Evolutionary conservation across 1,284 basidiomycete genomes (phyloP).

Genomic region (Cutaneotrichosporon cyanovorans): DNA sequence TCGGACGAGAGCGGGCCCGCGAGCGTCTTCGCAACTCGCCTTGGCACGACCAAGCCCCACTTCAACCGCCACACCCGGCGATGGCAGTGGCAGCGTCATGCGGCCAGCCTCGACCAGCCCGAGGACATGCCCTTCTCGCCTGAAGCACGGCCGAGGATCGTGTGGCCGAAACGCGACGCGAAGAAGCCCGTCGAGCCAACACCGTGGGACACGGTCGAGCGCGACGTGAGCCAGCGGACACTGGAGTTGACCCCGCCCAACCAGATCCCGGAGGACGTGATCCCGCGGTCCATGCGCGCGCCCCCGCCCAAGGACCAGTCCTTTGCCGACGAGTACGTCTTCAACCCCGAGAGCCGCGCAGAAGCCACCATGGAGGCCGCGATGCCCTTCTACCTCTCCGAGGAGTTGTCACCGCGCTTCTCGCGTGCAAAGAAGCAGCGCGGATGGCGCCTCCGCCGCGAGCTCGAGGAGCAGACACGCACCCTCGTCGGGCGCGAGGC

Average conservation of each 20-base stretch:
- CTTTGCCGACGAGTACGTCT: slow-evolving; percentile 25
- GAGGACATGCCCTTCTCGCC: slow-evolving; percentile 8
- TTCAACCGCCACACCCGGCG: slow-evolving; percentile 24
- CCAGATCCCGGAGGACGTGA: slow-evolving; percentile 5
- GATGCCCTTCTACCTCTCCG: slow-evolving; percentile 43
- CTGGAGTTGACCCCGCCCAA: slow-evolving; percentile 10
- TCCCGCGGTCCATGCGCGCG: slow-evolving; percentile 22
- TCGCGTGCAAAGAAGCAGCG: slow-evolving; percentile 32
- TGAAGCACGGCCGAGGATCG: slow-evolving; percentile 23
- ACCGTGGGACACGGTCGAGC: slow-evolving; percentile 18
- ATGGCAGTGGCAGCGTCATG: slow-evolving; percentile 30
- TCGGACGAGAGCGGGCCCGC: slow-evolving; percentile 18
- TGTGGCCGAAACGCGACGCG: slow-evolving; percentile 23
- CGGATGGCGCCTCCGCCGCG: slow-evolving; percentile 29
- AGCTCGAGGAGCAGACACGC: slow-evolving; percentile 23
- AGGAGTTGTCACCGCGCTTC: slow-evolving; percentile 43
- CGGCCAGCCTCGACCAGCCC: slow-evolving; percentile 23
- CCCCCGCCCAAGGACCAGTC: slow-evolving; percentile 19
- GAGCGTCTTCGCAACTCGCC: slow-evolving; percentile 36
- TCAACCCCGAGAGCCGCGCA: slow-evolving; percentile 9
- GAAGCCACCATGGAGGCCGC: slow-evolving; percentile 25
- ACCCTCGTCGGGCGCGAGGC: slow-evolving; percentile 13
- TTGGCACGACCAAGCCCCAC: slow-evolving; percentile 27
- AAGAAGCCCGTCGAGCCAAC: slow-evolving; percentile 7
- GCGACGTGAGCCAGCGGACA: slow-evolving; percentile 6